Conservation (phyloP, 805 yeast genomes). For the Spathaspora girioi region DNA sequence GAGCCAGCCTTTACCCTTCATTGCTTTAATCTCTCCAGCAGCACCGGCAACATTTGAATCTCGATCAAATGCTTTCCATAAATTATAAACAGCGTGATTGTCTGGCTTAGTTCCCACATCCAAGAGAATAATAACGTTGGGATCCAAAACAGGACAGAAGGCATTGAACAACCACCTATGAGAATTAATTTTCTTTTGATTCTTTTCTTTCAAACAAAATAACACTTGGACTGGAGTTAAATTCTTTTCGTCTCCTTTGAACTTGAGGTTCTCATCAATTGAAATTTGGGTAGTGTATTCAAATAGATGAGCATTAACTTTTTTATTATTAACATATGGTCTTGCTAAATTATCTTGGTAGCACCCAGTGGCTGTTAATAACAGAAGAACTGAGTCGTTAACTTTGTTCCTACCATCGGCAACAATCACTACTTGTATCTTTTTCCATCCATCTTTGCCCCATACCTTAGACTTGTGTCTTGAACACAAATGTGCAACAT, state of each 20-base stretch:
- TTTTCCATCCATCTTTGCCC: slow-evolving; percentile 98
- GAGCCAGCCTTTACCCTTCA: slow-evolving; percentile 85
- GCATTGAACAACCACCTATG: slow-evolving; percentile 98
- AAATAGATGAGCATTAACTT: slow-evolving; percentile 89
- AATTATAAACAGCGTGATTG: slow-evolving; percentile 77
- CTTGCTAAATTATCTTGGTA: slow-evolving; percentile 97
- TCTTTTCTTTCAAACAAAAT: slow-evolving; percentile 89
- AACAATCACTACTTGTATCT: slow-evolving; percentile 85
- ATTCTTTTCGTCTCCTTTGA: slow-evolving; percentile 86
- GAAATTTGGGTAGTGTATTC: slow-evolving; percentile 96
- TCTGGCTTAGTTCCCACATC: slow-evolving; percentile 99
- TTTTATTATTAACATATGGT: slow-evolving; percentile 85
- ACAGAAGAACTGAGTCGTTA: slow-evolving; percentile 77
- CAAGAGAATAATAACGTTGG: slow-evolving; percentile 81
- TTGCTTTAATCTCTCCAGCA: slow-evolving; percentile 94
- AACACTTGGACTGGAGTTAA: slow-evolving; percentile 92
- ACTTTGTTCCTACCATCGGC: slow-evolving; percentile 94
- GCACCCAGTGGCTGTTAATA: slow-evolving; percentile 91
- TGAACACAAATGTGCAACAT: slow-evolving; percentile 81
- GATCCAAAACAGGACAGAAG: slow-evolving; percentile 85
- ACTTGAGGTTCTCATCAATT: slow-evolving; percentile 81
- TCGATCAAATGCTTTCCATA: slow-evolving; percentile 96
- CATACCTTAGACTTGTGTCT: slow-evolving; percentile 81
- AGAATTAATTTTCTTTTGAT: slow-evolving; percentile 91
- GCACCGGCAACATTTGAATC: slow-evolving; percentile 99